These are phyloP conservation scores for Cutaneotrichosporon sp. DNA, from an alignment of 1,284 basidiomycete species.

Conservation along the genomic window DNA sequence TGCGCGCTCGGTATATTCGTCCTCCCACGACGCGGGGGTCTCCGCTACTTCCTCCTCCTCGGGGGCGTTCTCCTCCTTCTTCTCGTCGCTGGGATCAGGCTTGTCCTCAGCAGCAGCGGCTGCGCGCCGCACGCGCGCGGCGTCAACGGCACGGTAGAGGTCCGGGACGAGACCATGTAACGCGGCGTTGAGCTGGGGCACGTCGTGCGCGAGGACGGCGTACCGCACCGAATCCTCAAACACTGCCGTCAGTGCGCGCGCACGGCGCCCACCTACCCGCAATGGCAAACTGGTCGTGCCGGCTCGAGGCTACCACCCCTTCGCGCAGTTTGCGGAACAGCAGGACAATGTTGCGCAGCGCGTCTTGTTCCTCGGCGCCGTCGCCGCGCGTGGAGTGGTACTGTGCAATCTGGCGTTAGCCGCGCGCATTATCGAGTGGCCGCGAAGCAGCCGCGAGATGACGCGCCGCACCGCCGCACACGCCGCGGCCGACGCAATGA, in stretches of 20 bases:
- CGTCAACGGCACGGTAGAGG: conserved; percentile 29
- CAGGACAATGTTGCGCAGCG: conserved; percentile 39
- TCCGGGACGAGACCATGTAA: conserved; percentile 41
- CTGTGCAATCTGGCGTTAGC: conserved; percentile 10
- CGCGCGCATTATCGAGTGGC: too few species aligned
- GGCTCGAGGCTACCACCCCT: conserved; percentile 40
- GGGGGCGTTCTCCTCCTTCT: too few species aligned
- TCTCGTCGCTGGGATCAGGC: neutral
- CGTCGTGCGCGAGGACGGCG: conserved; percentile 37
- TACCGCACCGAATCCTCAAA: conserved; percentile 42
- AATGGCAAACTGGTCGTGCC: conserved; percentile 42
- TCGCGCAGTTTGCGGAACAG: conserved; percentile 46
- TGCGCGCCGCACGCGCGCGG: neutral
- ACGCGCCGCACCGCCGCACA: neutral
- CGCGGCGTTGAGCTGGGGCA: conserved; percentile 36
- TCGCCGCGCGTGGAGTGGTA: conserved; percentile 1
- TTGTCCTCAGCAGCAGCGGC: neutral
- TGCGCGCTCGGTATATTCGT: neutral
- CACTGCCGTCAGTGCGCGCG: conserved; percentile 23
- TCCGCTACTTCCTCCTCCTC: too few species aligned
- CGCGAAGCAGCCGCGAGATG: neutral
- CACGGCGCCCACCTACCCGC: conserved; percentile 34
- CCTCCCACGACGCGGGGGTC: neutral
- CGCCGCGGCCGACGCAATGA: too few species aligned
- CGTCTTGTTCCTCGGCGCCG: conserved; percentile 31